Conservation (phyloP, 2,329 filamentous ascomycete genomes). For the Myriosclerotinia curreyana region DNA sequence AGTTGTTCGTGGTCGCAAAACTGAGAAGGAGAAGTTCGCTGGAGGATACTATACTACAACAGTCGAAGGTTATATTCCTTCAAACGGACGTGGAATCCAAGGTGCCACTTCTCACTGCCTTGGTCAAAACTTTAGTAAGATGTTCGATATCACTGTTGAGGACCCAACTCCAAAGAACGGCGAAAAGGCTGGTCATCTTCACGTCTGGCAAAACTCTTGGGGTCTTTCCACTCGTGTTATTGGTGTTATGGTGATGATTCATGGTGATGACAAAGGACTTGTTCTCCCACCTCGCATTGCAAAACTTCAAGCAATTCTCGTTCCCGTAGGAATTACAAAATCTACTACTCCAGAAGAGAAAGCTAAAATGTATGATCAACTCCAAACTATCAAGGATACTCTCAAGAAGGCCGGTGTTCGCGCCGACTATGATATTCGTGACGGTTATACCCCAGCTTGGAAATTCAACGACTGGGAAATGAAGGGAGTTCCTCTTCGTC, state of each 20-base stretch:
- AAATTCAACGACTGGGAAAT: conserved; percentile 99
- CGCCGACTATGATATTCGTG: conserved; percentile 76
- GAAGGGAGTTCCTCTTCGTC: conserved; percentile 86
- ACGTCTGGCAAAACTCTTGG: conserved; percentile 99
- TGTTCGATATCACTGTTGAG: conserved; percentile 98
- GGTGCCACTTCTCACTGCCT: conserved; percentile 87
- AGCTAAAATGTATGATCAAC: conserved; percentile 69
- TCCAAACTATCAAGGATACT: conserved; percentile 66
- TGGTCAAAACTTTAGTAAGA: conserved; percentile 98
- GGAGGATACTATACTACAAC: conserved; percentile 96
- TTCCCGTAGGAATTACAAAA: conserved; percentile 90
- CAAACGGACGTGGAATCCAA: conserved; percentile 94
- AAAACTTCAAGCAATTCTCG: conserved; percentile 79
- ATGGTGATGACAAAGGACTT: conserved; percentile 92
- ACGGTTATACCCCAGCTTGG: conserved; percentile 89
- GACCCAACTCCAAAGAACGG: conserved; percentile 71
- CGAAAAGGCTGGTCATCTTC: conserved; percentile 73
- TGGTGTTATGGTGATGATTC: conserved; percentile 98
- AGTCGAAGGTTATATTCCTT: conserved; percentile 93
- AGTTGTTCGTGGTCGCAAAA: conserved; percentile 89
- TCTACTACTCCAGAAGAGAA: conserved; percentile 80
- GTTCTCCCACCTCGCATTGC: conserved; percentile 89
- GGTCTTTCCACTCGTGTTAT: conserved; percentile 95
- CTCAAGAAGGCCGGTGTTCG: conserved; percentile 74
- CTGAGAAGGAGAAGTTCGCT: conserved; percentile 96